These are phyloP conservation scores for Cordyceps cateniannulata DNA, from an alignment of 2,329 filamentous ascomycete genomes.

Conservation along the genomic window DNA sequence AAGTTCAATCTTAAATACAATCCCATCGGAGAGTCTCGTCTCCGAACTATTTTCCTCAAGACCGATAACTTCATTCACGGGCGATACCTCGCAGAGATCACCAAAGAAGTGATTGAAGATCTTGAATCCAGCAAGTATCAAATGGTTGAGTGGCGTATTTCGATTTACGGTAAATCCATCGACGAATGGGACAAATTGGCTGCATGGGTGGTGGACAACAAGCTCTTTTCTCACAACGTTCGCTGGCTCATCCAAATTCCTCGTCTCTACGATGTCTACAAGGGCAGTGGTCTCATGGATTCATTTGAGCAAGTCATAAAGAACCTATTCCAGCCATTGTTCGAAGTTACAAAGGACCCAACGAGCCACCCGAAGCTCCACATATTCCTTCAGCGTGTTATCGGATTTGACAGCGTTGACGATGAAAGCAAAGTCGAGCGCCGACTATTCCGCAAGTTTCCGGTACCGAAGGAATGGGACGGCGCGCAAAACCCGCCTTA, in stretches of 20 bases:
- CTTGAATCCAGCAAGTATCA: slow-evolving; percentile 98
- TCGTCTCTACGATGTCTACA: slow-evolving; percentile 92
- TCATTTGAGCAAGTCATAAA: slow-evolving; percentile 84
- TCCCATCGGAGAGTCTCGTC: slow-evolving; percentile 86
- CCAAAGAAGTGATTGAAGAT: slow-evolving; percentile 95
- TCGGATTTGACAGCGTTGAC: slow-evolving; percentile 96
- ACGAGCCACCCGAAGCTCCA: slow-evolving; percentile 86
- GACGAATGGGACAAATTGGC: slow-evolving; percentile 98
- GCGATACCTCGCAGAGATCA: slow-evolving; percentile 93
- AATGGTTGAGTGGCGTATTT: slow-evolving; percentile 99
- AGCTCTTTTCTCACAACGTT: slow-evolving; percentile 94
- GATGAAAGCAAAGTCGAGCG: slow-evolving; percentile 97
- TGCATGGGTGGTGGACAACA: slow-evolving; percentile 96
- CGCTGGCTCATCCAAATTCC: slow-evolving; percentile 96
- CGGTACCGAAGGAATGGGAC: slow-evolving; percentile 80
- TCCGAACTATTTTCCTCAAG: slow-evolving; percentile 97
- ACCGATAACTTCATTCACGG: slow-evolving; percentile 97
- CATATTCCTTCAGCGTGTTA: slow-evolving; percentile 87
- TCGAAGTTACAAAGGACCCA: slow-evolving; percentile 87
- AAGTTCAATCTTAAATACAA: slow-evolving; percentile 99
- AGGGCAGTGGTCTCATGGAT: slow-evolving; percentile 77
- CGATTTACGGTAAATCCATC: slow-evolving; percentile 85
- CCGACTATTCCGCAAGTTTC: slow-evolving; percentile 91
- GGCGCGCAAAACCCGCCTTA: slow-evolving; percentile 96
- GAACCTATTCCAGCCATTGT: slow-evolving; percentile 90